These are phyloP conservation scores for Magnolia kwangsiensis DNA, from an alignment of 164 flowering plant species.

Conservation along the genomic window DNA sequence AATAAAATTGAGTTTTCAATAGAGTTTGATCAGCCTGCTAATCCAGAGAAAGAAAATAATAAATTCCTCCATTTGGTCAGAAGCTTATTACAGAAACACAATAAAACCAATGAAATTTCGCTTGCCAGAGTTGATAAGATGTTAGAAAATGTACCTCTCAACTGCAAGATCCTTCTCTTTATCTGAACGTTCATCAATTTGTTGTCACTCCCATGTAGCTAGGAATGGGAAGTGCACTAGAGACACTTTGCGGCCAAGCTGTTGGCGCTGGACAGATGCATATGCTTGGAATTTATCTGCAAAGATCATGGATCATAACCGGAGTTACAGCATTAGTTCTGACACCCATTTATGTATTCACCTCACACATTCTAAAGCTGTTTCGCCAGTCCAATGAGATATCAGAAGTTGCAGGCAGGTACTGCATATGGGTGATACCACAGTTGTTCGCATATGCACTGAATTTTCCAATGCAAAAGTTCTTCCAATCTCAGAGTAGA, in stretches of 20 bases:
- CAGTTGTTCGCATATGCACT: conserved; percentile 49
- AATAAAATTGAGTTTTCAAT: too few relatives aligned
- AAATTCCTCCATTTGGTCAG: background rate
- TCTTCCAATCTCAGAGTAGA: conserved; percentile 51
- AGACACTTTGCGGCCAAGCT: conserved; percentile 57
- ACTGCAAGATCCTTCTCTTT: too few relatives aligned
- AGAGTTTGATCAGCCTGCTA: too few relatives aligned
- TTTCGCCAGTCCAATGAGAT: conserved; percentile 33
- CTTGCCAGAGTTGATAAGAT: background rate
- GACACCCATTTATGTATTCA: conserved; percentile 40
- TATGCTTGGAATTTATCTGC: conserved; percentile 52
- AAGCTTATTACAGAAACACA: background rate
- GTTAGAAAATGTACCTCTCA: background rate
- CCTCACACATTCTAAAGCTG: conserved; percentile 39
- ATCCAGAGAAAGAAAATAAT: too few relatives aligned
- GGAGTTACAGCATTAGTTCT: conserved; percentile 30
- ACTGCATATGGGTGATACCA: conserved; percentile 41
- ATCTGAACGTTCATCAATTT: too few relatives aligned
- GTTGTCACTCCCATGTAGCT: conserved; percentile 24
- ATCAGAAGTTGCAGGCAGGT: conserved; percentile 42
- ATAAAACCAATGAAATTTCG: background rate
- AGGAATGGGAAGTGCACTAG: conserved; percentile 54
- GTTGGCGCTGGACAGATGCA: conserved; percentile 47
- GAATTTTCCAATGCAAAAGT: conserved; percentile 49
- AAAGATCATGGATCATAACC: conserved; percentile 50